Percentiles rank a stretch among this genome's conserved stretches.
Evolutionary conservation across 2,329 filamentous ascomycete genomes (phyloP).

Genomic region (Trichoderma hamatum): DNA sequence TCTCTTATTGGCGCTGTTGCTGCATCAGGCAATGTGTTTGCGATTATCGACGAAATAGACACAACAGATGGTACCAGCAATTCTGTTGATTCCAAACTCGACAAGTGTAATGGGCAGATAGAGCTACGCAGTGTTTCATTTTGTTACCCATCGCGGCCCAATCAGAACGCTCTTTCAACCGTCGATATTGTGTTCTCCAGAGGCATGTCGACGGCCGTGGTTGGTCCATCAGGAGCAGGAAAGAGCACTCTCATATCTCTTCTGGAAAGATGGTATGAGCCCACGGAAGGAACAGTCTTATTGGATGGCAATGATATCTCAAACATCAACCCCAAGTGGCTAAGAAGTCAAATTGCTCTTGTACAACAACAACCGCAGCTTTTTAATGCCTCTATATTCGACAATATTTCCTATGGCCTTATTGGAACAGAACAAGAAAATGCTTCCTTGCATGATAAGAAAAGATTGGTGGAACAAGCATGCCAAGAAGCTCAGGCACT

Average conservation of each 20-base stretch:
- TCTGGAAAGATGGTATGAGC: conserved; percentile 58
- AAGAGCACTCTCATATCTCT: conserved; percentile 55
- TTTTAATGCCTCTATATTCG: conserved; percentile 55
- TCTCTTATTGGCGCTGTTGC: conserved; percentile 40
- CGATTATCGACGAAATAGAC: conserved; percentile 40
- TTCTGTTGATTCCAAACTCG: conserved; percentile 36
- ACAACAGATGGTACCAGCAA: conserved; percentile 30
- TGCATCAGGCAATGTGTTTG: conserved; percentile 41
- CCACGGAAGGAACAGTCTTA: conserved; percentile 44
- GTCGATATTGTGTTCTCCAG: conserved; percentile 44
- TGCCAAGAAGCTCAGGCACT: conserved; percentile 56
- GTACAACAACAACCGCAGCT: conserved; percentile 52
- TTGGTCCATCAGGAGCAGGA: conserved; percentile 55
- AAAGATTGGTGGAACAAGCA: conserved; percentile 49
- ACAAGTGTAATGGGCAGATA: conserved; percentile 42
- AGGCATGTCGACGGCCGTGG: conserved; percentile 53
- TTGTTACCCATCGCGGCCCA: conserved; percentile 59
- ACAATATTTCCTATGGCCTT: conserved; percentile 57
- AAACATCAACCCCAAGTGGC: background rate
- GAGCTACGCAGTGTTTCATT: conserved; percentile 49
- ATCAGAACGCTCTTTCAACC: conserved; percentile 42
- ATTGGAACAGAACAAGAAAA: conserved; percentile 42
- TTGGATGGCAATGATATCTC: conserved; percentile 3
- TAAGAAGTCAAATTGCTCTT: conserved; percentile 24
- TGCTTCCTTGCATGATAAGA: conserved; percentile 48